phyloP scores from a whole-genome alignment of 495 filamentous ascomycete genomes.

The Hypoxylon crocopeplum region DNA sequence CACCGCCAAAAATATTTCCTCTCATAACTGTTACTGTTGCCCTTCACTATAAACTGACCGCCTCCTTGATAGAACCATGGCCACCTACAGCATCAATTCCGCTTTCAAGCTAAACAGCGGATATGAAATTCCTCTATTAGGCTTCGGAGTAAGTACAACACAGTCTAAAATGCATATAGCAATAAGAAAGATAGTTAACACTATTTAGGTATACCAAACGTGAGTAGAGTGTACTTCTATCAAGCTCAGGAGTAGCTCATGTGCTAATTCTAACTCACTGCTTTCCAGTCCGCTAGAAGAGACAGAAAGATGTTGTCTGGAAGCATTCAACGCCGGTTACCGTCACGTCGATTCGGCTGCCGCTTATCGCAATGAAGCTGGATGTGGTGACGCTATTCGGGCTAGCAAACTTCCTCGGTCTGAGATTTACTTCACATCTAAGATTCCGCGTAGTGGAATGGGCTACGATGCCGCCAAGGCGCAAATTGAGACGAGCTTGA shows the following conservation, averaged over 20 bases:
- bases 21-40: too few species aligned
- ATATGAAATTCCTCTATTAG: slow-evolving; percentile 76
- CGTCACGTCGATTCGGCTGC: slow-evolving; percentile 79
- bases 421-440: slow-evolving; percentile 76
- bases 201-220: slow-evolving; percentile 75
- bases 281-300: slow-evolving; percentile 42
- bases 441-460: slow-evolving; percentile 58
- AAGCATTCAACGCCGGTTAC: slow-evolving; percentile 74
- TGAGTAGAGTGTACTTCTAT: slow-evolving; percentile 42
- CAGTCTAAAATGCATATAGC: neutral
- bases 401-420: slow-evolving; percentile 63
- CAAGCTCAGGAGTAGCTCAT: neutral
- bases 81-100: slow-evolving; percentile 65
- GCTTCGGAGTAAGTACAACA: slow-evolving; percentile 69
- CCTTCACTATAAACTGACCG: slow-evolving; percentile 1
- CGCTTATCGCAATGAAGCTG: slow-evolving; percentile 72
- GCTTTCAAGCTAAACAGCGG: slow-evolving; percentile 76
- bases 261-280: neutral
- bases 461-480: slow-evolving; percentile 59
- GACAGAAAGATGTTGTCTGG: slow-evolving; percentile 58
- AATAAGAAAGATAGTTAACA: slow-evolving; percentile 8
- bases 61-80: slow-evolving; percentile 51
- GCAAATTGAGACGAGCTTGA: slow-evolving; percentile 58
- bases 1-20: too few species aligned
- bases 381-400: slow-evolving; percentile 67